Evolutionary conservation across 2,329 filamentous ascomycete species (phyloP).

Genomic region (Botrytis fabae): DNA sequence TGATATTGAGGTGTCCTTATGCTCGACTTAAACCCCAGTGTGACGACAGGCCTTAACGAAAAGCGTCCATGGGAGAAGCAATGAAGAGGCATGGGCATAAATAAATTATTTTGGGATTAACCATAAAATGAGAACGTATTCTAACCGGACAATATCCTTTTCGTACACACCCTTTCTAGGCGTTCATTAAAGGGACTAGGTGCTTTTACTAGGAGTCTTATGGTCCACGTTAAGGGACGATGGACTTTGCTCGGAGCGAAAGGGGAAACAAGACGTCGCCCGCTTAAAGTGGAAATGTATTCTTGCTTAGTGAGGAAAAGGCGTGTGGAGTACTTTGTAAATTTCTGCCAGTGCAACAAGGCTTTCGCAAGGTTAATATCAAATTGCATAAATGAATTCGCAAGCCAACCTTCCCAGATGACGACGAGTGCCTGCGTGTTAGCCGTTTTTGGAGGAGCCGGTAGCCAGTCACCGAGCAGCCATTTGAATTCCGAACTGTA

Average conservation of each 20-base stretch:
- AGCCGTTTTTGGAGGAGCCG: neutral
- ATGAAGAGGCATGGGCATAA: slow-evolving; percentile 37
- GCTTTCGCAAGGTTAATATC: neutral
- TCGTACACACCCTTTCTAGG: slow-evolving; percentile 25
- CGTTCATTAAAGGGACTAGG: slow-evolving; percentile 10
- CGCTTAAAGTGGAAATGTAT: slow-evolving; percentile 14
- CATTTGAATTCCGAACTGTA: neutral
- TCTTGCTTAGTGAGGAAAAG: neutral
- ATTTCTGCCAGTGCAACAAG: neutral
- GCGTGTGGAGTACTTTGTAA: neutral
- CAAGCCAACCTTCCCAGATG: slow-evolving; percentile 15
- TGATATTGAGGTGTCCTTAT: slow-evolving; percentile 41
- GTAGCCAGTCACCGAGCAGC: neutral
- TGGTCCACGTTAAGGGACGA: neutral
- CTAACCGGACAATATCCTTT: neutral
- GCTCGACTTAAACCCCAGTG: slow-evolving; percentile 35
- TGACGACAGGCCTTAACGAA: slow-evolving; percentile 36
- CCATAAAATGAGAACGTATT: slow-evolving; percentile 8
- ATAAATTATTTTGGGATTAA: slow-evolving; percentile 18
- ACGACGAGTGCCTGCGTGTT: neutral
- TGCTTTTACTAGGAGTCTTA: slow-evolving; percentile 24
- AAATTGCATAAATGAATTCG: slow-evolving; percentile 1
- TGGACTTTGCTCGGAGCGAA: neutral
- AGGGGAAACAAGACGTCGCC: neutral
- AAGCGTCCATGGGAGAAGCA: slow-evolving; percentile 31